Base-by-base conservation (phyloP, 306 rosid genomes). In the Coriaria nepalensis region DNA sequence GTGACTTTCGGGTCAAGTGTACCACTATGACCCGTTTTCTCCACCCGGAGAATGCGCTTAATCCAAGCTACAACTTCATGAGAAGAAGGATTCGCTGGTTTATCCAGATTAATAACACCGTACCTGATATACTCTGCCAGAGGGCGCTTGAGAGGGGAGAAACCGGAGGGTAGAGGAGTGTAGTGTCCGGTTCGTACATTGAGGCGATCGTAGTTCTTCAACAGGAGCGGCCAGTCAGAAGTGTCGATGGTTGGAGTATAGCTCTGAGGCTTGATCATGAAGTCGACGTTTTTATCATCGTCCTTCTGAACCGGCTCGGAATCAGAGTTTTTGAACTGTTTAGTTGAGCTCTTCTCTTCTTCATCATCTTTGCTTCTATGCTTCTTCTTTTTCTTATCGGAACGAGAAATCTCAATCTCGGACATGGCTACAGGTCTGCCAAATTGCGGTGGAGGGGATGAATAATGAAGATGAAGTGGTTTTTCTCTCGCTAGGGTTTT, bases 21-120 rank as follows among this genome's bases (percentile, higher is more conserved):
- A 11, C 95, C 95, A 35, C 82, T 78, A 51, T 85, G 87, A 53
- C 95, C 87, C 20, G 93, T 85, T 61, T 85, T 85, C 14, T 81
- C 82, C 8, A 73, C 83, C 45, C 86, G 77, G 48, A 86, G 82
- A 57, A 86, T 72, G 15, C 93, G 64, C 47, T 86, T 81, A 45
- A 86, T 81, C 93, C 93, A 80, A 14, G 95, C 95, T 0, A 84
- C 95, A 4, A 80, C 95, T 66, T 84, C 95, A 5, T 80, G 95
- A 2, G 95, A 84, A n/a, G 95, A 84, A 0, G 95, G 95, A 56
- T 84, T 84, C 0, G 95, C 79, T 0, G 95, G 95, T 43, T 84
- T 84, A 37, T 84, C 95, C 5, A 84, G 95, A 53, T 84, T 80
- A 35, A 84, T 38, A 45, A 84, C 59, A 10, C 95, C 95, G 54